A percentile compares a stretch with the other conserved stretches of the same genome.
Evolutionary conservation across 257 asterid genomes (phyloP).

Genomic region (Echium plantagineum): DNA sequence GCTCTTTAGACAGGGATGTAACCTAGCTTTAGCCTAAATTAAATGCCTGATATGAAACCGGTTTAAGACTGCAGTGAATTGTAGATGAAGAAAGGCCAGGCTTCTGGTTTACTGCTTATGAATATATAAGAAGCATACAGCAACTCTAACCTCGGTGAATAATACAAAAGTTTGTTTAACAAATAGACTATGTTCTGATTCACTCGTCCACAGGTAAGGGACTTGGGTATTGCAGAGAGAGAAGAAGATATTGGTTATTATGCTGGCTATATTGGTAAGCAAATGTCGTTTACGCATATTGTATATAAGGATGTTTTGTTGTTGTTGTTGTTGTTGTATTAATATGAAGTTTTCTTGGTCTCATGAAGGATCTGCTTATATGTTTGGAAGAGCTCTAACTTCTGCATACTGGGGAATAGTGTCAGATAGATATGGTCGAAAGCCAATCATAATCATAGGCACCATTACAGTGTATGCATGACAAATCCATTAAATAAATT

Average conservation of each 20-base stretch:
- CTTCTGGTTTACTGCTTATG: too few species aligned
- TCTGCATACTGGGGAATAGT: constrained; percentile 53
- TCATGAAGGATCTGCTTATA: constrained; percentile 42
- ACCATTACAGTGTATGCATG: constrained; percentile 19
- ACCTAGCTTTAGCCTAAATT: too few species aligned
- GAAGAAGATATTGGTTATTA: constrained; percentile 33
- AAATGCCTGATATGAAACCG: too few species aligned
- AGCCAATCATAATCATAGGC: constrained; percentile 59
- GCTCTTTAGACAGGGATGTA: too few species aligned
- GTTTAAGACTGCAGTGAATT: too few species aligned
- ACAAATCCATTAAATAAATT: background rate
- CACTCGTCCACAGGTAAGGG: constrained; percentile 20
- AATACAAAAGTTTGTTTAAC: too few species aligned
- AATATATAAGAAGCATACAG: too few species aligned
- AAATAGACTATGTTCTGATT: too few species aligned
- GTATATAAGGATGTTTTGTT: background rate
- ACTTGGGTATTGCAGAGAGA: constrained; percentile 24
- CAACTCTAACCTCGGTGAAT: too few species aligned
- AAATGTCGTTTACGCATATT: background rate
- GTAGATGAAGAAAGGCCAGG: too few species aligned
- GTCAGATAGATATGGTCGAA: constrained; percentile 66
- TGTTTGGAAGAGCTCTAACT: constrained; percentile 62
- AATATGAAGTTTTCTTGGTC: background rate
- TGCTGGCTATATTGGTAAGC: constrained; percentile 34
- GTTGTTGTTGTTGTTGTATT: background rate